phyloP scores from a whole-genome alignment of 2,329 filamentous ascomycete species.

The Chalara sp. region DNA sequence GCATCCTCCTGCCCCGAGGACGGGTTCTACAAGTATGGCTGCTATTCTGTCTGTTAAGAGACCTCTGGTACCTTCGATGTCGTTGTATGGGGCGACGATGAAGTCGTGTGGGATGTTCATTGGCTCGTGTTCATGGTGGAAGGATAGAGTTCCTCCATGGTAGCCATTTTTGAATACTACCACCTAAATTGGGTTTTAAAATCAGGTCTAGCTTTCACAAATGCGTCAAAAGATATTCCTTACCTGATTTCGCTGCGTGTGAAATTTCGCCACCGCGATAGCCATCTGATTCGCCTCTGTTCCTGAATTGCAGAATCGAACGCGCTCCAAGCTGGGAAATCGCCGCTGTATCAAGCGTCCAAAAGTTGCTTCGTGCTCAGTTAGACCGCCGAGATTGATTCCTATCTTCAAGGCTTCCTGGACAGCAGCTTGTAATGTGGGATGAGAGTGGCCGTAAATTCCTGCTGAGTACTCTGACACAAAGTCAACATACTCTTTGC shows the following conservation, averaged over 20 bases:
- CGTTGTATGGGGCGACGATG: constrained; percentile 56
- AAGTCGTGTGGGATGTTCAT: constrained; percentile 35
- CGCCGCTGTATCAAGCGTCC: constrained; percentile 40
- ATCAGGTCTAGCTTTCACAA: constrained; percentile 1
- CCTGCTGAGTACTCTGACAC: constrained; percentile 57
- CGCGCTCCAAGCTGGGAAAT: constrained; percentile 42
- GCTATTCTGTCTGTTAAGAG: constrained; percentile 13
- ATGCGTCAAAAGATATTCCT: constrained; percentile 39
- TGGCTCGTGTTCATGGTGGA: constrained; percentile 14
- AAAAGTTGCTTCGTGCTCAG: background rate
- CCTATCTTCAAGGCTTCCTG: background rate
- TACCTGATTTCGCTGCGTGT: constrained; percentile 45
- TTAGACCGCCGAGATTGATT: background rate
- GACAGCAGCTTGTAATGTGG: background rate
- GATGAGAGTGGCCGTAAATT: constrained; percentile 58
- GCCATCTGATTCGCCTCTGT: constrained; percentile 43
- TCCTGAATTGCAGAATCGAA: constrained; percentile 35
- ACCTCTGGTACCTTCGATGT: constrained; percentile 30
- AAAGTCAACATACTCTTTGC: constrained; percentile 45
- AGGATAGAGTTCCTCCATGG: constrained; percentile 28
- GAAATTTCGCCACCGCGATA: constrained; percentile 44
- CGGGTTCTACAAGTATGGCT: constrained; percentile 58
- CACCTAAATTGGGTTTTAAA: too few relatives aligned
- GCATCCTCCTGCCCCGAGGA: constrained; percentile 57
- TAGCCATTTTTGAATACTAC: constrained; percentile 10